Percentiles rank a stretch among this genome's conserved stretches.
Conservation (phyloP, 495 filamentous ascomycete species). For the Penicillium flavigenum region DNA sequence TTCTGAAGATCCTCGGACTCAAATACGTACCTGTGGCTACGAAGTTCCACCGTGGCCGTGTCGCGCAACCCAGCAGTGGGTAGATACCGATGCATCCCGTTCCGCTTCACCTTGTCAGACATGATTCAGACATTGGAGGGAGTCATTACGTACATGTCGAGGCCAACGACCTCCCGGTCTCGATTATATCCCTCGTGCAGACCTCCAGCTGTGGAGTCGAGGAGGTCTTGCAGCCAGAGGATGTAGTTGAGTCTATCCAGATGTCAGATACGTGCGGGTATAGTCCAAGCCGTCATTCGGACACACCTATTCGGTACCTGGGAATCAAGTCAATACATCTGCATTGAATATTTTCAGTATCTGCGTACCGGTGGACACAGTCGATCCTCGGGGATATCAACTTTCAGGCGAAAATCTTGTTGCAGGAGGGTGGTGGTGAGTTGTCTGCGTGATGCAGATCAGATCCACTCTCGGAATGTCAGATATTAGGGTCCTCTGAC, state of each 20-base stretch:
- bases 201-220: slow-evolving; percentile 66
- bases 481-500: slow-evolving; percentile 11
- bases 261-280: background rate
- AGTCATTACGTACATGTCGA: slow-evolving; percentile 65
- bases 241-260: slow-evolving; percentile 74
- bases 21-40: slow-evolving; percentile 59
- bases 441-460: slow-evolving; percentile 47
- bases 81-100: slow-evolving; percentile 92
- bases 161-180: slow-evolving; percentile 59
- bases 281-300: background rate
- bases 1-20: background rate
- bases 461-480: background rate
- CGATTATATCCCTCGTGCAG: slow-evolving; percentile 57
- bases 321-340: slow-evolving; percentile 3
- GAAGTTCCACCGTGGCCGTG: slow-evolving; percentile 69
- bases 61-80: slow-evolving; percentile 73
- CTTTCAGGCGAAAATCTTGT: slow-evolving; percentile 67
- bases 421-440: slow-evolving; percentile 78
- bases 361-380: slow-evolving; percentile 81
- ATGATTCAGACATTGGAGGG: background rate
- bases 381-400: slow-evolving; percentile 72
- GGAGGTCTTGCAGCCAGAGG: slow-evolving; percentile 79
- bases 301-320: slow-evolving; percentile 66
- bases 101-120: slow-evolving; percentile 49
- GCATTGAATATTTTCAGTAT: background rate